Conservation (phyloP, 2,329 filamentous ascomycete genomes). For the Grosmannia huntii region DNA sequence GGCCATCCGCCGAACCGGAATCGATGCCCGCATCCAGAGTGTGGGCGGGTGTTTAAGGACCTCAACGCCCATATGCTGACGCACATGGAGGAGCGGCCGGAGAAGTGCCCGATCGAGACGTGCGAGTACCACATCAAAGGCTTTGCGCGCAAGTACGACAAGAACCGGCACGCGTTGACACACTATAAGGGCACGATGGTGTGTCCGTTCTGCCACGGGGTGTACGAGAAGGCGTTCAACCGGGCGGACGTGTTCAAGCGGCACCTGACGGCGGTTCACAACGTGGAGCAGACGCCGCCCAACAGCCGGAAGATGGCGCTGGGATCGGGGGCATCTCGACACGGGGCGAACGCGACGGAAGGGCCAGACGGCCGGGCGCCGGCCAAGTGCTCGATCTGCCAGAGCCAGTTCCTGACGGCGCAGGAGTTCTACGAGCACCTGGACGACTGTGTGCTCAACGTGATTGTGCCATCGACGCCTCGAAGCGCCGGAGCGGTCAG, state of each 20-base stretch:
- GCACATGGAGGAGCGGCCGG: constrained; percentile 82
- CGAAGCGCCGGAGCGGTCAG: constrained; percentile 14
- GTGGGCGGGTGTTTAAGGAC: constrained; percentile 48
- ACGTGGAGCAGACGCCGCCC: constrained; percentile 85
- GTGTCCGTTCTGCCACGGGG: constrained; percentile 87
- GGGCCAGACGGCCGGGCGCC: background rate
- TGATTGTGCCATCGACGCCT: constrained; percentile 37
- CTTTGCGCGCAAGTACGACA: constrained; percentile 94
- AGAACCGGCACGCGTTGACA: constrained; percentile 89
- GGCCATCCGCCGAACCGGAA: constrained; percentile 27
- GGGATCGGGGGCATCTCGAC: constrained; percentile 12
- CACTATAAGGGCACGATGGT: constrained; percentile 99
- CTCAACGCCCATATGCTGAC: constrained; percentile 88
- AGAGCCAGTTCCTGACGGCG: constrained; percentile 63
- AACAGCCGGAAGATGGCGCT: constrained; percentile 66
- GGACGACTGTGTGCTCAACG: constrained; percentile 51
- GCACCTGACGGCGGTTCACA: constrained; percentile 84
- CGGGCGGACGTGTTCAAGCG: constrained; percentile 95
- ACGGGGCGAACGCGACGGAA: constrained; percentile 6
- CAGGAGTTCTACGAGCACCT: constrained; percentile 98
- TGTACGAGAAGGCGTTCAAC: constrained; percentile 90
- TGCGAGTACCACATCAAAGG: constrained; percentile 93
- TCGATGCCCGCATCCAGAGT: constrained; percentile 43
- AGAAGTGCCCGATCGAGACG: constrained; percentile 87
- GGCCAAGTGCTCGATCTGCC: constrained; percentile 85